phyloP scores from a whole-genome alignment of 306 rosid species.

The Nissolia schottii region DNA sequence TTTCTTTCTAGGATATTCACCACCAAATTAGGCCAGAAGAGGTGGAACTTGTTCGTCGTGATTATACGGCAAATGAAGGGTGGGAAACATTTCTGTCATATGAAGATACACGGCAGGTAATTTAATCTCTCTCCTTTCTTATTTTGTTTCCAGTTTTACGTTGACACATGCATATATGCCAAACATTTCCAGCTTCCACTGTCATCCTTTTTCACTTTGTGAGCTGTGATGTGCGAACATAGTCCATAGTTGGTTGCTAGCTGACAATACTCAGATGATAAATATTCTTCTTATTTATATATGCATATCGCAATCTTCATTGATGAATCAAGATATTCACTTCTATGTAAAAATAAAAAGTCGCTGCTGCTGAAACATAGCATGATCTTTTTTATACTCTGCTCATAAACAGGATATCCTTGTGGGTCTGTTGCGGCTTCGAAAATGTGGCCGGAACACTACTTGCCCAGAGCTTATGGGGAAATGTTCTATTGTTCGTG shows the following conservation, averaged over 20 bases:
- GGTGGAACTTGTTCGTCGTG: slow-evolving; percentile 97
- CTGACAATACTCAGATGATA: not conserved
- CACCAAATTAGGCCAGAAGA: slow-evolving; percentile 89
- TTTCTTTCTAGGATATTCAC: slow-evolving; percentile 73
- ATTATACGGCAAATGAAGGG: slow-evolving; percentile 88
- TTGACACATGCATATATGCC: not conserved
- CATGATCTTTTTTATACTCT: slow-evolving; percentile 3
- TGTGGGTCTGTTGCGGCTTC: slow-evolving; percentile 82
- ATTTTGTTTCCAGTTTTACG: not conserved
- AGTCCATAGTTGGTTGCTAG: not conserved
- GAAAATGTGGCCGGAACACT: slow-evolving; percentile 79
- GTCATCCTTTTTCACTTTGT: not conserved
- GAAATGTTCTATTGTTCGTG: slow-evolving; percentile 88
- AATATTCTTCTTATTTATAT: not conserved
- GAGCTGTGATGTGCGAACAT: not conserved
- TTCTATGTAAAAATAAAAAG: not conserved
- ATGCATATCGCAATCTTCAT: not conserved
- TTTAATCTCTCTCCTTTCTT: not conserved
- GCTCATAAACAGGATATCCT: slow-evolving; percentile 68
- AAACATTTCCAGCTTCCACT: not conserved
- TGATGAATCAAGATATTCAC: slow-evolving; percentile 3
- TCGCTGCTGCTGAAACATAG: slow-evolving; percentile 2
- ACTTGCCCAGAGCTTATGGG: slow-evolving; percentile 87
- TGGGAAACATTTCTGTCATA: slow-evolving; percentile 98
- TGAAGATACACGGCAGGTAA: slow-evolving; percentile 89